Evolutionary conservation across 768 basidiomycete species (phyloP).

Genomic region (Mycena belliarum): DNA sequence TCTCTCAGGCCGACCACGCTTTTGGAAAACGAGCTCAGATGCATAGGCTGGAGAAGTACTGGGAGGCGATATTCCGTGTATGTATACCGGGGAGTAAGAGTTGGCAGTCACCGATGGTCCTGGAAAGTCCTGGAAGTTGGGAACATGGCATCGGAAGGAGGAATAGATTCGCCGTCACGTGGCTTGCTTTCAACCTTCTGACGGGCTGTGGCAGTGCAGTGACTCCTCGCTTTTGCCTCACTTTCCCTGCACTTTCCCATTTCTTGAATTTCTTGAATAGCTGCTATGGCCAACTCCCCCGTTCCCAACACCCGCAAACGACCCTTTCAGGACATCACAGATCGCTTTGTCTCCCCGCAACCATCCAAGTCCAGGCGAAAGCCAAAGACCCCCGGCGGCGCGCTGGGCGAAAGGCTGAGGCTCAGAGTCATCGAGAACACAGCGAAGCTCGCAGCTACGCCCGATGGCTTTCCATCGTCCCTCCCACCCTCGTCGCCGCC

Average conservation of each 20-base stretch:
- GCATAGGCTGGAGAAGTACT: too few species aligned
- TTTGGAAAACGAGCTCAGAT: too few species aligned
- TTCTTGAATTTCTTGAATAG: constrained; percentile 12
- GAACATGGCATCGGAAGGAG: too few species aligned
- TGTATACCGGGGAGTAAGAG: too few species aligned
- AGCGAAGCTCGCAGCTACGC: not conserved
- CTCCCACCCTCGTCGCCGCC: constrained; percentile 23
- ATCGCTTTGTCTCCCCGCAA: not conserved
- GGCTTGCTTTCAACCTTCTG: not conserved
- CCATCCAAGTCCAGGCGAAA: constrained; percentile 8
- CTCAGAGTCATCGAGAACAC: constrained; percentile 4
- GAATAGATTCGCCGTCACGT: not conserved
- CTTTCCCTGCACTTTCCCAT: too few species aligned
- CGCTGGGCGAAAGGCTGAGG: constrained; percentile 15
- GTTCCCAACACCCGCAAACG: constrained; percentile 2
- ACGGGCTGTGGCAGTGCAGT: too few species aligned
- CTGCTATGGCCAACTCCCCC: constrained; percentile 7
- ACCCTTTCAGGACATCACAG: constrained; percentile 15
- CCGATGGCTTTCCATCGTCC: constrained; percentile 13
- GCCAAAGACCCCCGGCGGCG: constrained; percentile 16
- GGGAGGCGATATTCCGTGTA: too few species aligned
- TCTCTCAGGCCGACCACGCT: too few species aligned
- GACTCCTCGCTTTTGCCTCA: too few species aligned
- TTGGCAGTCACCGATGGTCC: too few species aligned
- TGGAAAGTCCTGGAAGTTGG: too few species aligned